Base-by-base conservation (phyloP, 768 basidiomycete genomes). In the Lactifluus piperatus region DNA sequence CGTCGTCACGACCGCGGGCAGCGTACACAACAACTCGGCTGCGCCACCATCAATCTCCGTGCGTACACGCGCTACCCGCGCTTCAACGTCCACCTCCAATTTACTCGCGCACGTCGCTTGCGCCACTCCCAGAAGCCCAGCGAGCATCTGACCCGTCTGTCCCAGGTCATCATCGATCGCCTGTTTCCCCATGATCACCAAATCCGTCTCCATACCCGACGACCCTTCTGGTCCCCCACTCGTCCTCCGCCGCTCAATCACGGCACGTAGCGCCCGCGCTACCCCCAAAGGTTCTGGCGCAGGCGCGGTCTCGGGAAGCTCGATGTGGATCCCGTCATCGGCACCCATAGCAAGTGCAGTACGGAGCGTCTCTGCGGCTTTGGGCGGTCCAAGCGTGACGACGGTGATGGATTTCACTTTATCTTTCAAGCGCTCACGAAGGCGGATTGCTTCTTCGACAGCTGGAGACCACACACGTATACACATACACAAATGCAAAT, bases 271-370 rank as follows among this genome's bases (percentile, higher is more conserved):
- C 1, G 90, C 83, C 68, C 91, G 88, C 44, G 95, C 95, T 37
- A 99, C 83, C 3, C 86, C 85, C 46, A 99, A 83, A 10, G 97
- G 97, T 70, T 99, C 97, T 0, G 90, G 90, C 0, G 84, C 71
- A 0, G 85, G 86, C 8, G 78, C 77, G 6, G 76, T 73, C 55
- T 94, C 93, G 16, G 87, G 82, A 10, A 85, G 75, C 72, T 94
- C 89, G 75, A 98, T 81, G 73, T 98, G 97, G 62, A 97, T 81
- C 47, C 83, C 94, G 5, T 84, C 75, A 77, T 99, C 95, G 4
- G 95, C 95, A 26, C 97, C 97, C 91, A 98, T 97, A 8, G 97
- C 97, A 30, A 99, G 84, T 0, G 93, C 97, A 1, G 95, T 97
- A 56, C 97, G 89, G 20, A 99, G 83, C 7, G 88, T 92, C 67